A percentile compares a stretch with the other conserved stretches of the same genome.
Evolutionary conservation across 306 rosid genomes (phyloP).

Genomic region (Cucumis melo): DNA sequence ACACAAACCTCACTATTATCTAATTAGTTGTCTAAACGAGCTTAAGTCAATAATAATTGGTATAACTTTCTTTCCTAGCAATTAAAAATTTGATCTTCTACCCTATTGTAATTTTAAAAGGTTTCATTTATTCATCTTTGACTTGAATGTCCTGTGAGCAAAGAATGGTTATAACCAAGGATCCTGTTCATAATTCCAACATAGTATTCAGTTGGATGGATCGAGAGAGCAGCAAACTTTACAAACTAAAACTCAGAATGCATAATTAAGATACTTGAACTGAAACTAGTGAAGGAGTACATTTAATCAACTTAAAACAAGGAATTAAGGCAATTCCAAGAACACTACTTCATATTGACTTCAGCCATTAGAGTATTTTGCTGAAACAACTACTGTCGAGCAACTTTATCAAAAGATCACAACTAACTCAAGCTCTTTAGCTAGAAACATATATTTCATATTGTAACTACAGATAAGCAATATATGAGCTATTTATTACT

Average conservation of each 20-base stretch:
- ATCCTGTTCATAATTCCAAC: neutral
- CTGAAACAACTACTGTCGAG: neutral
- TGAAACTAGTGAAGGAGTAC: neutral
- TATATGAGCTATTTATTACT: conserved; percentile 5
- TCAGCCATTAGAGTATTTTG: neutral
- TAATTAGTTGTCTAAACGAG: too few species aligned
- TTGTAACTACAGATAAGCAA: neutral
- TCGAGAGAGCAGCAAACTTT: neutral
- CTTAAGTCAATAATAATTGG: too few species aligned
- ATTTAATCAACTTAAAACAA: neutral
- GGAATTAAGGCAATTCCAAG: neutral
- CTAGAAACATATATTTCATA: neutral
- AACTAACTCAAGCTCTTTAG: conserved; percentile 1
- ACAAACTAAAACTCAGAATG: neutral
- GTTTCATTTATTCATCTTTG: too few species aligned
- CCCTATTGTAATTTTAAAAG: too few species aligned
- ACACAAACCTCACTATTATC: too few species aligned
- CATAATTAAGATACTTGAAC: neutral
- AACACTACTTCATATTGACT: neutral
- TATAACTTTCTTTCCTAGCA: too few species aligned
- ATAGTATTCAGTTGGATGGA: neutral
- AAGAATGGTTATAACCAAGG: too few species aligned
- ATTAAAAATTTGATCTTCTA: too few species aligned
- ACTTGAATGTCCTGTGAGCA: too few species aligned
- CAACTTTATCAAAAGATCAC: neutral